These are phyloP conservation scores for Gossypium turneri DNA, from an alignment of 345 rosid genomes.

Conservation along the genomic window DNA sequence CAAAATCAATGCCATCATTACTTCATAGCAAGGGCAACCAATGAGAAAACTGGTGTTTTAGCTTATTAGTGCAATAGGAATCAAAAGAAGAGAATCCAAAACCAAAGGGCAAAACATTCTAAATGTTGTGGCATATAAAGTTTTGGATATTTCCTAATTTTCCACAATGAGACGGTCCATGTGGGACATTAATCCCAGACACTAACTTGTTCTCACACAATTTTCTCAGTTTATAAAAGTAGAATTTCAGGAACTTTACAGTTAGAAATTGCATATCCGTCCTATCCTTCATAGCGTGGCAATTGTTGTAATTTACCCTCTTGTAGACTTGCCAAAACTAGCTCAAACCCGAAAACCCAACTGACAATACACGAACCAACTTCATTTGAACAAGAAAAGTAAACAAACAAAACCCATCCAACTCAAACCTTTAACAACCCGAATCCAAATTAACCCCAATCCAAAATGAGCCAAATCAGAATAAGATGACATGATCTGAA, in stretches of 20 bases:
- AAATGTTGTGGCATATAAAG: not conserved
- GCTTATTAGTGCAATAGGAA: not conserved
- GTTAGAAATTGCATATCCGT: not conserved
- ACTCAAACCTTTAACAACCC: not conserved
- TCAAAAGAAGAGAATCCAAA: not conserved
- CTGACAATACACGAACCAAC: not conserved
- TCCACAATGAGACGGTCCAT: not conserved
- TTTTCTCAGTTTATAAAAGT: not conserved
- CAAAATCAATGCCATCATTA: not conserved
- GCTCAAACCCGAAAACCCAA: not conserved
- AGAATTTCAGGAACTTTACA: not conserved
- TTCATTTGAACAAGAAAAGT: not conserved
- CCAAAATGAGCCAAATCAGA: not conserved
- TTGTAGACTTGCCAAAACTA: not conserved
- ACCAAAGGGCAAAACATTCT: not conserved
- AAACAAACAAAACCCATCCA: not conserved
- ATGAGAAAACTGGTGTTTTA: not conserved
- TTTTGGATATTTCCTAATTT: not conserved
- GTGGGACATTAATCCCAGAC: not conserved
- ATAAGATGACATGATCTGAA: not conserved
- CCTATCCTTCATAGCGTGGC: not conserved
- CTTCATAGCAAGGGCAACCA: not conserved
- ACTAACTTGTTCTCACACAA: not conserved
- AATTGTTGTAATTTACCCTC: not conserved
- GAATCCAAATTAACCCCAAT: not conserved